Base-by-base conservation (phyloP, 1,284 basidiomycete species). In the Heterobasidion irregulare region DNA sequence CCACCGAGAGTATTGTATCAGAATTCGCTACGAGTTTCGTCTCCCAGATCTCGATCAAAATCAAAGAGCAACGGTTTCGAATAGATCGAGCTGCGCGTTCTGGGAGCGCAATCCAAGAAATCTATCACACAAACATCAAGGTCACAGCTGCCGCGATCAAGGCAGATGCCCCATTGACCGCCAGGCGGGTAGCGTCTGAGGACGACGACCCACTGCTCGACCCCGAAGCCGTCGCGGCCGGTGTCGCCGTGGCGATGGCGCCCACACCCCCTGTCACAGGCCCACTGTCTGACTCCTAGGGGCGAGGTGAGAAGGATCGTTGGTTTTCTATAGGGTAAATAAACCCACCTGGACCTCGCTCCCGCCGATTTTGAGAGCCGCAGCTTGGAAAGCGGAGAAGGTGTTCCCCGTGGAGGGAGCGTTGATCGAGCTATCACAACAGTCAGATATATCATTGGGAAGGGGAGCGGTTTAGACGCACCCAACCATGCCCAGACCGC, bases 401-500 rank as follows among this genome's bases (percentile, higher is more conserved):
- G 78, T 83, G 65, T 80, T 74, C 46, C 79, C 80, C 13, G 70
- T 71, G 2, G 71, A 53, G 1, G 81, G 79, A 2, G 84, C 80
- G 63, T 88, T 88, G 67, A 87, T 86, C 49, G 77, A 73, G 38
- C 71, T 72, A 46, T 16, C n/a, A 19, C 15, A 35, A 41, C 13
- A 34, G 55, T 34, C 13, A 50, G 12, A 33, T 15, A 15, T 33
- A 41, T 12, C 10, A 10, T 50, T 36, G 12, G 12, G 33, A 8
- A 9, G 5, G 16, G 15, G n/a, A 18, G n/a, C n/a, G 7, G 19
- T 50, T 7, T 6, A 45, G 43, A 10, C 66, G 55, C 54, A 70
- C 58, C 80, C 81, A 46, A 83, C 81, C 80, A 83, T 82, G 35
- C 82, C 82, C 57, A 71, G 57, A 33, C 77, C 75, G 64, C 83